Base-by-base conservation (phyloP, 495 filamentous ascomycete species). In the Tetracladium marchalianum region DNA sequence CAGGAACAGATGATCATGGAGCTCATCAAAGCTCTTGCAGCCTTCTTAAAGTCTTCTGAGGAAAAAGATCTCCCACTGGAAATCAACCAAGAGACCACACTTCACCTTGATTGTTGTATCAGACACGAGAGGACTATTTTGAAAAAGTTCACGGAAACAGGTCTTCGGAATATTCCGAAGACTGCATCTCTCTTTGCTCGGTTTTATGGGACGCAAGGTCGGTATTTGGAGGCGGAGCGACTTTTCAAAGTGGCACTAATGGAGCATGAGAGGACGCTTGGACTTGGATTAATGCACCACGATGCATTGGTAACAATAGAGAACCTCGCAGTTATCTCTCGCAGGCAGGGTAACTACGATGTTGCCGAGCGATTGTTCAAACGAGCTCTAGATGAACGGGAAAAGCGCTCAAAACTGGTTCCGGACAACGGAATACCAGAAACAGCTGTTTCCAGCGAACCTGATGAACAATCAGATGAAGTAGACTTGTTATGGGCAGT, bases 401-500 rank as follows among this genome's bases (percentile, higher is more conserved):
- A 53, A 35, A 47, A 46, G 39, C 39, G 42, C 4, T n/a, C n/a
- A n/a, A n/a, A n/a, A 41, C 9, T 15, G 9, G 10, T 35, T 35
- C 33, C n/a, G n/a, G n/a, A n/a, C n/a, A n/a, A n/a, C n/a, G n/a
- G n/a, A n/a, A n/a, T n/a, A n/a, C n/a, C n/a, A n/a, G n/a, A n/a
- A n/a, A n/a, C n/a, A n/a, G n/a, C n/a, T n/a, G n/a, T n/a, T n/a
- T n/a, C n/a, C n/a, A n/a, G 37, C 37, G 15, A 15, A 53, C 19
- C 11, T 44, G 59, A 50, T 22, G 46, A 51, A 42, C 44, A 39
- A 35, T 36, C 41, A 31, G 54, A 60, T 18, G 59, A 60, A 46
- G 56, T 57, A 27, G 39, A 54, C 5, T 62, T 58, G 22, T 49
- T 62, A 12, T 41, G 0, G 1, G 63, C 31, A 49, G 57, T 58